Evolutionary conservation across 352 stramenopile species (phyloP), one percentile per base, ranked within the genome.

Genomic region (Phytopythium sindhum): DNA sequence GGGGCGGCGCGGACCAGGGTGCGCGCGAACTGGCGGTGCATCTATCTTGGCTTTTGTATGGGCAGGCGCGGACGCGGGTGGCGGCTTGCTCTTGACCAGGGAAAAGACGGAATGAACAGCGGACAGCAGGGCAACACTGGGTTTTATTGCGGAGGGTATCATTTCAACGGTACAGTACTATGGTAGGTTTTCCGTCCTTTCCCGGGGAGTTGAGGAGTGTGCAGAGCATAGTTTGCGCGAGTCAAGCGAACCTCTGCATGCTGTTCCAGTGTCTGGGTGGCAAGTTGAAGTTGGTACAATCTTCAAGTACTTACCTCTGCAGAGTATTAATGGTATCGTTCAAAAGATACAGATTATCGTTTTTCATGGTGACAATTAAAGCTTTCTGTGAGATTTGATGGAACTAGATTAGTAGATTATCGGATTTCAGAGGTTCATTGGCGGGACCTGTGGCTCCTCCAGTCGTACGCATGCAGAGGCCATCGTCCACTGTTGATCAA

Each of bases 11-110:
- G 41, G 41, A 8, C 17, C 41, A 48, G 19, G 11, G 41, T 24
- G 41, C 41, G 41, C 41, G 41, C 41, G 41, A 48, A 48, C 41
- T 48, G 41, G 41, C 41, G 41, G 41, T 48, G 41, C 41, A 48
- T 48, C 19, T 44, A 6, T 39, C 33, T 39, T 39, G 33, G 33
- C 7, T 39, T 39, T 39, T 10, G 33, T 39, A 11, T 39, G 33
- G 33, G 14, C n/a, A 39, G 14, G 33, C 10, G 33, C 33, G 33
- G 33, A 37, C 31, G 31, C 31, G 31, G 31, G 4, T 37, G 37
- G 39, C 39, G 39, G 41, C 19, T 48, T 48, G 41, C 41, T 48
- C 41, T 48, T 19, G 41, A 48, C 41, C 19, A 19, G 41, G 41
- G 17, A 26, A 48, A 48, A 48, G 41, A 8, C 3, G 41, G 41